Evolutionary conservation across 495 filamentous ascomycete species (phyloP).

Genomic region (Penicillium silybi): DNA sequence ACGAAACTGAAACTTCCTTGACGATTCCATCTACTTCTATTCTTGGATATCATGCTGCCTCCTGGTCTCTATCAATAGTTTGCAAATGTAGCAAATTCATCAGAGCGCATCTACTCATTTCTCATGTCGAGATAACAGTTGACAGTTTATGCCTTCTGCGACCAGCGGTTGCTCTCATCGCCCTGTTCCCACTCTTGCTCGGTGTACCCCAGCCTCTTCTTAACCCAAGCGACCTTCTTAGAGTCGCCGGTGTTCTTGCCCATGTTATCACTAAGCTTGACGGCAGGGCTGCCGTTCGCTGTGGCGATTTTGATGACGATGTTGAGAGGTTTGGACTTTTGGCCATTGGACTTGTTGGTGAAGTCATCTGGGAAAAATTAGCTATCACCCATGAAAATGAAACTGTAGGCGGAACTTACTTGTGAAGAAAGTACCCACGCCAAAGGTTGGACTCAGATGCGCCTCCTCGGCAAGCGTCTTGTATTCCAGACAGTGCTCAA

Average conservation of each 20-base stretch:
- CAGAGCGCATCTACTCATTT: neutral
- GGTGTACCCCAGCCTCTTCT: slow-evolving; percentile 76
- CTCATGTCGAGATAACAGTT: neutral
- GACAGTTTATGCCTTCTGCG: slow-evolving; percentile 24
- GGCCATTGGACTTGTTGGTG: slow-evolving; percentile 55
- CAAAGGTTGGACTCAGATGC: slow-evolving; percentile 81
- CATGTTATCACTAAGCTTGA: slow-evolving; percentile 96
- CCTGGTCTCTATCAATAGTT: neutral
- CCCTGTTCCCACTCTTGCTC: slow-evolving; percentile 81
- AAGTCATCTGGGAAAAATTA: slow-evolving; percentile 65
- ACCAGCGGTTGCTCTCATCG: slow-evolving; percentile 82
- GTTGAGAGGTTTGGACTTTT: slow-evolving; percentile 90
- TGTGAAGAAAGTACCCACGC: slow-evolving; percentile 91
- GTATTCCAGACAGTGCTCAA: slow-evolving; percentile 88
- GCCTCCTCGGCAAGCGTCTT: slow-evolving; percentile 73
- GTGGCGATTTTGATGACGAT: slow-evolving; percentile 96
- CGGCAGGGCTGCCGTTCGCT: slow-evolving; percentile 72
- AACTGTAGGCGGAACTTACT: slow-evolving; percentile 46
- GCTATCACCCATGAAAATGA: neutral
- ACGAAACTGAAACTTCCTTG: neutral
- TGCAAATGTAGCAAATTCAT: neutral
- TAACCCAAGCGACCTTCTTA: slow-evolving; percentile 74
- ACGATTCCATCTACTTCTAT: neutral
- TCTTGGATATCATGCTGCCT: neutral
- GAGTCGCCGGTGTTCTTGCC: slow-evolving; percentile 94